Evolutionary conservation across 768 basidiomycete genomes (phyloP).

Genomic region (Omphalotus guepiniiformis): DNA sequence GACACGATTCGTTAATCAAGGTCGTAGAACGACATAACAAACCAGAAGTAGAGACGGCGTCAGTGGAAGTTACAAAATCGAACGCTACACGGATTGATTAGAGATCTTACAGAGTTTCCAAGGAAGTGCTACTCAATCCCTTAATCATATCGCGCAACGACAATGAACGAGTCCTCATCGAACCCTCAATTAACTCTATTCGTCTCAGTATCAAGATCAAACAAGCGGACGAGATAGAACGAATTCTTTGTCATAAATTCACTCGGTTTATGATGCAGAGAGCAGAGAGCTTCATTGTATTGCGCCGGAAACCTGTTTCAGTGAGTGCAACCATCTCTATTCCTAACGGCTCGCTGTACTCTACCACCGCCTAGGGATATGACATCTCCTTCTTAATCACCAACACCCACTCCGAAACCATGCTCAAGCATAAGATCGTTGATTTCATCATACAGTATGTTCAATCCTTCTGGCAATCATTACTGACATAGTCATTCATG

Average conservation of each 20-base stretch:
- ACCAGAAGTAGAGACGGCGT: constrained; percentile 92
- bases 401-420: constrained; percentile 93
- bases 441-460: constrained; percentile 98
- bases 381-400: constrained; percentile 99
- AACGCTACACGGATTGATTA: neutral
- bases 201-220: constrained; percentile 98
- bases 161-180: constrained; percentile 95
- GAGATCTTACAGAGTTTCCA: constrained; percentile 65
- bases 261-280: constrained; percentile 99
- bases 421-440: constrained; percentile 99
- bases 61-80: constrained; percentile 17
- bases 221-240: constrained; percentile 98
- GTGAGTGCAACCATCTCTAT: constrained; percentile 46
- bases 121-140: constrained; percentile 92
- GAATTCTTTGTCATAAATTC: constrained; percentile 96
- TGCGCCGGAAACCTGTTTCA: constrained; percentile 89
- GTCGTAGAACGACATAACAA: constrained; percentile 97
- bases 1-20: constrained; percentile 42
- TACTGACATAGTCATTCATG: neutral
- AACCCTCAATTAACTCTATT: constrained; percentile 96
- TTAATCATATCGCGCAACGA: constrained; percentile 95
- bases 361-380: constrained; percentile 65
- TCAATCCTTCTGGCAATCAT: constrained; percentile 3
- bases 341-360: neutral
- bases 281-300: constrained; percentile 95